Percentiles rank a stretch among this genome's conserved stretches.
phyloP scores from a whole-genome alignment of 768 basidiomycete genomes.

The Tulasnella sp. region DNA sequence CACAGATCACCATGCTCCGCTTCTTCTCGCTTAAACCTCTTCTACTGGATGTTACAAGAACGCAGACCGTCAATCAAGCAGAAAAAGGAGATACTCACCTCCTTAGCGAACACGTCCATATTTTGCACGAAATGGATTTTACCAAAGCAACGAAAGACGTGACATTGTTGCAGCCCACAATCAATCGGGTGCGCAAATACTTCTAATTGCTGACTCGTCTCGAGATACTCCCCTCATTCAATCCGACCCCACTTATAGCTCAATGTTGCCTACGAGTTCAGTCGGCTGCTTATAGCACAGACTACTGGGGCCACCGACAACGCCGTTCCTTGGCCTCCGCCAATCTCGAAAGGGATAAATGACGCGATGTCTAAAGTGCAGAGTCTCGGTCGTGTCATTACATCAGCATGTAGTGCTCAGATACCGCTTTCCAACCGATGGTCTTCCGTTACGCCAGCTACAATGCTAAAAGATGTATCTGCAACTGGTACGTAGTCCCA shows the following conservation, averaged over 20 bases:
- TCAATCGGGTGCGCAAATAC: background rate
- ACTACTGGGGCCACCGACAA: background rate
- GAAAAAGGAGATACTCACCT: slow-evolving; percentile 23
- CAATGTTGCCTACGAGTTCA: slow-evolving; percentile 10
- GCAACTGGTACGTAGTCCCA: slow-evolving; percentile 28
- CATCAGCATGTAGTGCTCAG: no score
- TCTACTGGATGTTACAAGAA: slow-evolving; percentile 21
- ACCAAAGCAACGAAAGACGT: background rate
- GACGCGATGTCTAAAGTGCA: slow-evolving; percentile 35
- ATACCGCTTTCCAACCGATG: background rate
- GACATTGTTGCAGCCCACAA: background rate
- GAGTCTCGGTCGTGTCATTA: slow-evolving; percentile 38
- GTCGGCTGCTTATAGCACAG: background rate
- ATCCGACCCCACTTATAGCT: slow-evolving; percentile 32
- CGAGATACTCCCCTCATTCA: background rate
- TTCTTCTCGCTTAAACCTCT: slow-evolving; percentile 46
- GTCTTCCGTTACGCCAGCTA: background rate
- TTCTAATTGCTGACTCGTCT: background rate
- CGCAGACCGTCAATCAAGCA: slow-evolving; percentile 18
- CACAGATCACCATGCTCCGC: slow-evolving; percentile 44
- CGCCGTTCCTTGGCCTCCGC: background rate
- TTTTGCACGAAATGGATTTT: slow-evolving; percentile 17
- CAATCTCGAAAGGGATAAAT: slow-evolving; percentile 28
- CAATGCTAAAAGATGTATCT: slow-evolving; percentile 34
- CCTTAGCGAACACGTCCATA: slow-evolving; percentile 20